Base-by-base conservation (phyloP, 2,329 filamentous ascomycete species). In the Macrophomina phaseolina region DNA sequence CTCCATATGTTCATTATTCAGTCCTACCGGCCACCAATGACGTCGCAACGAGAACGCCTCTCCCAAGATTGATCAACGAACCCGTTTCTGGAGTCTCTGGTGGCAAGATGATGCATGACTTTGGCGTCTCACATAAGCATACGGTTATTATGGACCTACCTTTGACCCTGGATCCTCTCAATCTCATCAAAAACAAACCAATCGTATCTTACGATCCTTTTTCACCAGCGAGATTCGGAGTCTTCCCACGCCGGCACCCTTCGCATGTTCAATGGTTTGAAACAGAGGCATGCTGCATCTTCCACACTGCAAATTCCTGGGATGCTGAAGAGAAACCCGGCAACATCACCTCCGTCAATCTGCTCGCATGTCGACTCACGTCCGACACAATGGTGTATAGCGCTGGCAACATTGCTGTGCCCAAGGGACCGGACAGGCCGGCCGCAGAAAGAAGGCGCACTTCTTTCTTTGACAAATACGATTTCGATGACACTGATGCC, bases 71-170 rank as follows among this genome's bases (percentile, higher is more conserved):
- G 56, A 78, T 90, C 66, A 87, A 87, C 69, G 77, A 81, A 6
- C 80, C 87, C 0, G 82, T 92, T 0, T 85, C 88, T 0, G 89
- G 89, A 0, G 81, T 91, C 32, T 80, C 81, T 4, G 85, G 85
- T 1, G 86, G 89, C 1, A 91, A 89, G 73, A 89, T 92, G 84
- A 92, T 92, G 89, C 90, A 92, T 73, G 90, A 92, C 74, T 92
- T 91, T 76, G 90, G 90, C 14, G 89, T 89, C 1, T 90, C 89
- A 1, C 81, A 78, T 5, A 75, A 73, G 5, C 84, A 91, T 71
- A 90, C 89, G 0, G 78, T 91, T 45, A 90, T 92, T 65, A 84
- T 92, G 77, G 90, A 92, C 71, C 80, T 91, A 9, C 90, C 90
- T 0, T 79, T 92, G 0, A 87, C 86, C 0, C 79, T 92, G 1